Percentiles rank a stretch among this genome's conserved stretches.
These are phyloP conservation scores for Kwoniella shivajii DNA, from an alignment of 1,284 basidiomycete genomes.

Conservation along the genomic window DNA sequence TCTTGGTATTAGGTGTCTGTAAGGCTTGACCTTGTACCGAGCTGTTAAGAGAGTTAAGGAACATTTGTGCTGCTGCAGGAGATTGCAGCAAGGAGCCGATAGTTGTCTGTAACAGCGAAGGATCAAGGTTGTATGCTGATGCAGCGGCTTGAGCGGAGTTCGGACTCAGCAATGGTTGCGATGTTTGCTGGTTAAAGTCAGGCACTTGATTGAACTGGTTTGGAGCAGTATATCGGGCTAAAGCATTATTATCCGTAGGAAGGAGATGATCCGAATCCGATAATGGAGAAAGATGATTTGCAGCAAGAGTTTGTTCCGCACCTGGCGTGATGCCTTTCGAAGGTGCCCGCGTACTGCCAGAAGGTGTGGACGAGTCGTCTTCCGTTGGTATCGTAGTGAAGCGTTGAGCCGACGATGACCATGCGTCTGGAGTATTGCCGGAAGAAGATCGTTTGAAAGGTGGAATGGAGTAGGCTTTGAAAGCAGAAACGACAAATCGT, in stretches of 20 bases:
- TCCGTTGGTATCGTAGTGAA: conserved; percentile 45
- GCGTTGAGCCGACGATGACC: conserved; percentile 34
- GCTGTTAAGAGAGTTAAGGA: conserved; percentile 61
- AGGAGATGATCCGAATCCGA: conserved; percentile 24
- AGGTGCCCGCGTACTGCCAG: conserved; percentile 17
- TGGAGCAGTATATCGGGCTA: conserved; percentile 25
- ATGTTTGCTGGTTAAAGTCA: not conserved
- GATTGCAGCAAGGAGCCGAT: conserved; percentile 65
- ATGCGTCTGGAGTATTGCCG: conserved; percentile 11
- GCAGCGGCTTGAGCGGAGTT: conserved; percentile 29
- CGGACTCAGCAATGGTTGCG: conserved; percentile 17
- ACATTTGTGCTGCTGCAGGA: conserved; percentile 68
- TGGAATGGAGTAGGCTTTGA: conserved; percentile 13
- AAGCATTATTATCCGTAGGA: conserved; percentile 21
- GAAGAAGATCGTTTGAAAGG: conserved; percentile 17
- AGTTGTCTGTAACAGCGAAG: conserved; percentile 62
- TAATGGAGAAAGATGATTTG: conserved; percentile 30
- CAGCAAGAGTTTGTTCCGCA: conserved; percentile 30
- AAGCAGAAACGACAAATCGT: too few species aligned
- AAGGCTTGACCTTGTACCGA: conserved; percentile 45
- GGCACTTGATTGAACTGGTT: not conserved
- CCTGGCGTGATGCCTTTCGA: conserved; percentile 19
- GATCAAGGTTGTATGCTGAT: conserved; percentile 47
- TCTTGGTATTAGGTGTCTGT: conserved; percentile 15
- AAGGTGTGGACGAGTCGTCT: conserved; percentile 28